Percentiles rank a stretch among this genome's conserved stretches.
These are phyloP conservation scores for Strobilomyces dryophilus DNA, from an alignment of 768 basidiomycete species.

Conservation along the genomic window DNA sequence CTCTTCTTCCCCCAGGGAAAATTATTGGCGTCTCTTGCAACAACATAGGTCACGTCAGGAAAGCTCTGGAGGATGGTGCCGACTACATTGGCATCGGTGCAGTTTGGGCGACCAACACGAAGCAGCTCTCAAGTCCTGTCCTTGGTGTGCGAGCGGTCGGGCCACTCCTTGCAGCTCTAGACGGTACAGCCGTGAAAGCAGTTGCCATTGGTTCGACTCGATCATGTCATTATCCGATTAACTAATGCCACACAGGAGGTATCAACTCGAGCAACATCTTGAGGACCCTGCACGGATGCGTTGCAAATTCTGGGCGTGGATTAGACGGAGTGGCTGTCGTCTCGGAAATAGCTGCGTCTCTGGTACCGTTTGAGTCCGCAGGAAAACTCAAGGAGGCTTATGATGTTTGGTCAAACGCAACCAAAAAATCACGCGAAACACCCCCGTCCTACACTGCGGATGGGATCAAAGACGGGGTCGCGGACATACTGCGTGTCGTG, in stretches of 20 bases:
- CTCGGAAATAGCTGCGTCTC: slow-evolving; percentile 76
- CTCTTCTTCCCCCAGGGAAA: slow-evolving; percentile 60
- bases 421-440: not conserved
- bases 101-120: slow-evolving; percentile 77
- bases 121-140: slow-evolving; percentile 58
- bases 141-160: slow-evolving; percentile 76
- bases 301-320: slow-evolving; percentile 50
- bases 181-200: slow-evolving; percentile 59
- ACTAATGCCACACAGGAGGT: slow-evolving; percentile 54
- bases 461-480: slow-evolving; percentile 41
- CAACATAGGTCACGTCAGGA: slow-evolving; percentile 56
- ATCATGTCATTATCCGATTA: not conserved
- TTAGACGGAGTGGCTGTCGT: slow-evolving; percentile 87
- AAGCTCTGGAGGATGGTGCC: slow-evolving; percentile 58
- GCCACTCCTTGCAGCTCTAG: slow-evolving; percentile 57
- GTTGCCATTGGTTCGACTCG: slow-evolving; percentile 76
- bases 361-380: slow-evolving; percentile 50
- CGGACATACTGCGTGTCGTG: slow-evolving; percentile 47
- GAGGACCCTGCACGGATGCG: slow-evolving; percentile 68
- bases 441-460: slow-evolving; percentile 25
- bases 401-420: slow-evolving; percentile 18
- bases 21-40: slow-evolving; percentile 84
- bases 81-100: slow-evolving; percentile 91
- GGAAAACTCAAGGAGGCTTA: slow-evolving; percentile 41
- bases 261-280: slow-evolving; percentile 78